phyloP scores from a whole-genome alignment of 345 rosid genomes.

The Durio zibethinus region DNA sequence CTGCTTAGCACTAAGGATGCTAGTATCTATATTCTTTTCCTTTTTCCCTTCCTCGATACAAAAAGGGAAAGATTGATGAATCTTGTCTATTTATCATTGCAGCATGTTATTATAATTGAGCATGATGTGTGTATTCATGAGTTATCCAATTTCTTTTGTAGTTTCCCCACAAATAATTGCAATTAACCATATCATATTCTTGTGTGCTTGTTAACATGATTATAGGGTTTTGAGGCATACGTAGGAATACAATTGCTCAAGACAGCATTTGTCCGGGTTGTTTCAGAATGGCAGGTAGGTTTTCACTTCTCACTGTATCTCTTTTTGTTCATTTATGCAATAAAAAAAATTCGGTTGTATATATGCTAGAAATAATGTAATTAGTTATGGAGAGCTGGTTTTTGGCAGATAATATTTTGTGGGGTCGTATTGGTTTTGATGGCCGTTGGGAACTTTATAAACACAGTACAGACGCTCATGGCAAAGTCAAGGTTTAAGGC shows the following conservation, averaged over 20 bases:
- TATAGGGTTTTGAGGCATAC: constrained; percentile 91
- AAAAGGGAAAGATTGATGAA: background rate
- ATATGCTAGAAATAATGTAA: background rate
- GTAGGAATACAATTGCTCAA: constrained; percentile 79
- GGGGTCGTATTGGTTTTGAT: constrained; percentile 82
- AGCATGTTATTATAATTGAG: background rate
- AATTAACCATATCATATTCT: background rate
- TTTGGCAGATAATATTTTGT: constrained; percentile 71
- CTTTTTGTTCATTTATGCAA: background rate
- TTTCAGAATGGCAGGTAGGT: constrained; percentile 89
- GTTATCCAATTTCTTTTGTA: background rate
- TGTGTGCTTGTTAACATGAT: constrained; percentile 18
- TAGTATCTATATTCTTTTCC: background rate
- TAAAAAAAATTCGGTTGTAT: background rate
- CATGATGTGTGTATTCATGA: background rate
- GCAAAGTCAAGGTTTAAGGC: constrained; percentile 89
- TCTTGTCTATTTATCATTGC: background rate
- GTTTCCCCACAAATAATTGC: background rate
- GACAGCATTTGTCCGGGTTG: constrained; percentile 69
- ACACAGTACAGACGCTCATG: constrained; percentile 78
- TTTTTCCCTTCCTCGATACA: background rate
- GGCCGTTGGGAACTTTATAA: constrained; percentile 90
- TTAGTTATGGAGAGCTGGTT: constrained; percentile 4
- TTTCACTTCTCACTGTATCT: background rate
- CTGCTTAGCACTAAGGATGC: background rate